These are phyloP conservation scores for Vigna reflexopilosa DNA, from an alignment of 306 rosid species.

Conservation along the genomic window DNA sequence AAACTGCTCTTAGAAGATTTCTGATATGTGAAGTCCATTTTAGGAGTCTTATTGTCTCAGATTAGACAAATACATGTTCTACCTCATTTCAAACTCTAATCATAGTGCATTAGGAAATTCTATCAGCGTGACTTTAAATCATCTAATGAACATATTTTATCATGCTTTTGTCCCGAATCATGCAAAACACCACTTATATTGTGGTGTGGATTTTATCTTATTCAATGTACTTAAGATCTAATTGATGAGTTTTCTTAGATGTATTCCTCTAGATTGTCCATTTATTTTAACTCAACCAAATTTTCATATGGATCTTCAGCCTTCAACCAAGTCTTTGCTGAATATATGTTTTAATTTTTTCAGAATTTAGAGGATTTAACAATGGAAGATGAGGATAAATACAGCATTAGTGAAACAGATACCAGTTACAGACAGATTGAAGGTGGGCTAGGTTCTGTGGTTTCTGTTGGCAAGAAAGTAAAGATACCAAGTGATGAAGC, in stretches of 20 bases:
- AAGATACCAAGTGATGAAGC: slow-evolving; percentile 42
- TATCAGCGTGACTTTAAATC: not conserved
- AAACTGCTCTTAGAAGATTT: not conserved
- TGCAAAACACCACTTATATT: not conserved
- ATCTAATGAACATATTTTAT: not conserved
- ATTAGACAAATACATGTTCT: not conserved
- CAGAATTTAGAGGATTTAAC: slow-evolving; percentile 54
- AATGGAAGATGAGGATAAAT: slow-evolving; percentile 55
- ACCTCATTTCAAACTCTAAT: not conserved
- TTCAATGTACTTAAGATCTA: not conserved
- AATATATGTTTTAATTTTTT: slow-evolving; percentile 52
- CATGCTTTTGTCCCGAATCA: not conserved
- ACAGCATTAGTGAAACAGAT: slow-evolving; percentile 47
- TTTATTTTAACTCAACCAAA: too few relatives aligned
- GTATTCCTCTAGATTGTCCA: too few relatives aligned
- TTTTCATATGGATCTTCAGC: too few relatives aligned
- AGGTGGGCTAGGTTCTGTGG: slow-evolving; percentile 51
- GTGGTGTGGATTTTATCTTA: not conserved
- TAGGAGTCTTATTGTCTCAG: not conserved
- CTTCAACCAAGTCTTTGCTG: not conserved
- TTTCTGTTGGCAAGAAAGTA: slow-evolving; percentile 45
- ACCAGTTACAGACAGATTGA: slow-evolving; percentile 44
- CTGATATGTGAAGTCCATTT: not conserved
- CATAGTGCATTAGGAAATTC: not conserved
- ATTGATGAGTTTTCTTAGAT: too few relatives aligned